A percentile compares a stretch with the other conserved stretches of the same genome.
Conservation (phyloP, 805 yeast species). For the Starmerella khaoyaiensis region DNA sequence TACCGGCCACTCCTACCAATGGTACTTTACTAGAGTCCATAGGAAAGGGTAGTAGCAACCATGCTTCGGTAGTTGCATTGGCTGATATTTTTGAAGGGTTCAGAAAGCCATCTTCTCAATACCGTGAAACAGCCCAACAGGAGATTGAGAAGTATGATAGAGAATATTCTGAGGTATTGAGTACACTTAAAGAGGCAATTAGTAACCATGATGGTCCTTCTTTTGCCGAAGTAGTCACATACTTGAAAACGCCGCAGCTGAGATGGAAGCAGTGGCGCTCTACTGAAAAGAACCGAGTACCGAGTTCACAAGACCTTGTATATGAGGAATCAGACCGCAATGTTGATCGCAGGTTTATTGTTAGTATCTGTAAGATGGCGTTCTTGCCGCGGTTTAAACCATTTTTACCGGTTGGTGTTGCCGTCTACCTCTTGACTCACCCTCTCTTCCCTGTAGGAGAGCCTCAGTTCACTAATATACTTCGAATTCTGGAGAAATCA, state of each 20-base stretch:
- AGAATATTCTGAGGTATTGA: conserved; percentile 31
- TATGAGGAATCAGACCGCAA: conserved; percentile 54
- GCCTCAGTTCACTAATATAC: conserved; percentile 35
- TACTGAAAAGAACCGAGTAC: conserved; percentile 14
- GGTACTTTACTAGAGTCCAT: conserved; percentile 21
- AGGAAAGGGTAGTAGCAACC: conserved; percentile 17
- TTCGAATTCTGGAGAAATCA: conserved; percentile 36
- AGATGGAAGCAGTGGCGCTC: conserved; percentile 1
- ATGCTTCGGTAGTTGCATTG: conserved; percentile 11
- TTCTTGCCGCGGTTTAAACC: conserved; percentile 24
- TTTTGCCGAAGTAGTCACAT: conserved; percentile 16
- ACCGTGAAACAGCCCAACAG: conserved; percentile 4
- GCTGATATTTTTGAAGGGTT: conserved; percentile 29
- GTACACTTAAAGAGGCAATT: conserved; percentile 36
- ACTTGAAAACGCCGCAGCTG: conserved; percentile 14
- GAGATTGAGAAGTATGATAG: conserved; percentile 33
- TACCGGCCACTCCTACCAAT: conserved; percentile 17
- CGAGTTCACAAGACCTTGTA: conserved; percentile 32
- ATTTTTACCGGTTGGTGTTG: conserved; percentile 41
- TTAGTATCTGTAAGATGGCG: conserved; percentile 34
- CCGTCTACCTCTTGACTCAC: conserved; percentile 70
- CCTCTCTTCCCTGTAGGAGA: conserved; percentile 60
- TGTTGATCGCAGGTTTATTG: conserved; percentile 47
- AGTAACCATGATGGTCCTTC: conserved; percentile 19
- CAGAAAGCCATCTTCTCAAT: conserved; percentile 20